Conservation (phyloP, 1,284 basidiomycete genomes). For the Stygiomarasmius scandens region DNA sequence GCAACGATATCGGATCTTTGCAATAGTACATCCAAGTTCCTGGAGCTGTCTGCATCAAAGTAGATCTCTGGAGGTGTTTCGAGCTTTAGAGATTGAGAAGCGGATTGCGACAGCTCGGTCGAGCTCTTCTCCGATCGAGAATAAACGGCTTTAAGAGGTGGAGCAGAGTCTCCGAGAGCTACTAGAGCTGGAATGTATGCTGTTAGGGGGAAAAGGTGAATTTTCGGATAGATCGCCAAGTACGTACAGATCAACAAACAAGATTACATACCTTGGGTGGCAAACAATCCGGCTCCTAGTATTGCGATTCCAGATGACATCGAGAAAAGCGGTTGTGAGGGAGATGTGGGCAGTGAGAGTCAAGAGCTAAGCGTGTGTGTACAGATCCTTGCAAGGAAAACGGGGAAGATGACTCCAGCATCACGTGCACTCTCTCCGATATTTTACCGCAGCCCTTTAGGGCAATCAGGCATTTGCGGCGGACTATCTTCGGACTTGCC, state of each 20-base stretch:
- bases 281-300: slow-evolving; percentile 75
- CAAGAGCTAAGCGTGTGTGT: not conserved
- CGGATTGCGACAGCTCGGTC: slow-evolving; percentile 48
- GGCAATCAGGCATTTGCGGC: too few species aligned
- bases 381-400: not conserved
- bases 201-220: slow-evolving; percentile 34
- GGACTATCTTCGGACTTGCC: too few species aligned
- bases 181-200: slow-evolving; percentile 77
- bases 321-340: slow-evolving; percentile 23
- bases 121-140: slow-evolving; percentile 75
- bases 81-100: slow-evolving; percentile 45
- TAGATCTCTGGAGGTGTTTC: slow-evolving; percentile 51
- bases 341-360: slow-evolving; percentile 7
- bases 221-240: slow-evolving; percentile 26
- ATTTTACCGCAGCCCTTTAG: too few species aligned
- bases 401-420: not conserved
- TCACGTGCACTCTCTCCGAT: not conserved
- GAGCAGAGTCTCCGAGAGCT: slow-evolving; percentile 45
- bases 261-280: slow-evolving; percentile 59
- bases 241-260: not conserved
- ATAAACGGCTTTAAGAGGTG: slow-evolving; percentile 70
- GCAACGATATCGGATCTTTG: slow-evolving; percentile 65
- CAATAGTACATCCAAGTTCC: slow-evolving; percentile 67
- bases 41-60: slow-evolving; percentile 49
- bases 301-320: slow-evolving; percentile 55